Base-by-base conservation (phyloP, 1,284 basidiomycete genomes). In the Puccinia horiana region DNA sequence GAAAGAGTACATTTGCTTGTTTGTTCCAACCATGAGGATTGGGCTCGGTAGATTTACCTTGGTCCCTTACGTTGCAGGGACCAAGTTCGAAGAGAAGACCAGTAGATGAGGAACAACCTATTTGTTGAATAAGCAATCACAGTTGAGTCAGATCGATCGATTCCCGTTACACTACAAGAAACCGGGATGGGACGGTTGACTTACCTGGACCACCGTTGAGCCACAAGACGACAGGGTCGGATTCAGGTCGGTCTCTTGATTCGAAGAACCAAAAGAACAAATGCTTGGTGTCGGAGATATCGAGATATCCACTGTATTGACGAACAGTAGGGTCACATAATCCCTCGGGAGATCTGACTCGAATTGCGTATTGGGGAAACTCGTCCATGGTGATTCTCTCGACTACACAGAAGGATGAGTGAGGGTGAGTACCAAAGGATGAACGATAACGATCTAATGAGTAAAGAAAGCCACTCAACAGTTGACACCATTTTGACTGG, bases 231-330 rank as follows among this genome's bases (percentile, higher is more conserved):
- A 88, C 84, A 54, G 87, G 87, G 83, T 87, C 87, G 20, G 85
- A 84, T 75, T 83, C 83, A 58, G 87, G 87, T 77, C 86, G 85
- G 83, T 83, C 84, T 65, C 87, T 84, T 14, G 85, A 86, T 84
- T 87, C 87, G 83, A 86, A 88, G 84, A 87, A 86, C 83, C 85
- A 86, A 84, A 88, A 88, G 87, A 87, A 88, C 37, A 87, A 83
- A 83, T 88, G 87, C 78, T 85, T 85, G 82, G 85, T 84, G 82
- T 85, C 85, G 12, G 84, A 84, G 65, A 87, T 86, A 83, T 88
- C 87, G 72, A 88, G 85, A 84, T 88, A 88, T 18, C 87, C 87
- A 76, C 85, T 85, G 84, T 86, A 85, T 81, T 86, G 85, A 37
- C 85, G 84, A 63, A 87, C 86, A 63, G 85, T 84, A 52, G 86